A percentile compares a stretch with the other conserved stretches of the same genome.
Conservation (phyloP, 495 filamentous ascomycete species). For the Thermothielavioides terrestris region DNA sequence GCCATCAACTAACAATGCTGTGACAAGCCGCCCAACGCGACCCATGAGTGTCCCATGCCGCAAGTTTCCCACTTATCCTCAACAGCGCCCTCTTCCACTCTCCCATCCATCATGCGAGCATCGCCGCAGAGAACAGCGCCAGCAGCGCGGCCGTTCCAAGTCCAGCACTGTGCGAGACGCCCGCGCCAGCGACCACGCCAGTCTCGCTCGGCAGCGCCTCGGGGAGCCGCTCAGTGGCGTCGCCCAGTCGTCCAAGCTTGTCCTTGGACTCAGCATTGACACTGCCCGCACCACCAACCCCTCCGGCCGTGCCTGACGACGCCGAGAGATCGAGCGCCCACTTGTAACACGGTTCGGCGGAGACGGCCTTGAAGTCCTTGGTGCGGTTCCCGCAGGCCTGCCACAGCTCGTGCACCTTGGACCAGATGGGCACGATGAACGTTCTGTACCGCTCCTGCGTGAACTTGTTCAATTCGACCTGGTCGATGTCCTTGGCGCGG, state of each 20-base stretch:
- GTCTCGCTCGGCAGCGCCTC: neutral
- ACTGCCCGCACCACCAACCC: neutral
- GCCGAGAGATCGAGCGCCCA: neutral
- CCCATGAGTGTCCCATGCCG: no score
- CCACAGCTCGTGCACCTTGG: slow-evolving; percentile 1
- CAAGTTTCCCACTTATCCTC: no score
- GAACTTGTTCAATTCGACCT: neutral
- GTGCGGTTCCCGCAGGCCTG: neutral
- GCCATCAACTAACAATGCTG: neutral
- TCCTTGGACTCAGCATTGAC: neutral
- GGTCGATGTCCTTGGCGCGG: neutral
- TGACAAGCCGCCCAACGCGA: no score
- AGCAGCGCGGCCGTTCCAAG: neutral
- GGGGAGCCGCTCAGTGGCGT: neutral
- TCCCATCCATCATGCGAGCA: neutral
- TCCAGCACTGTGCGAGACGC: neutral
- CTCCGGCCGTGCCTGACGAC: neutral
- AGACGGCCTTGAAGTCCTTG: neutral
- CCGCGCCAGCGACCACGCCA: neutral
- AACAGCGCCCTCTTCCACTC: neutral
- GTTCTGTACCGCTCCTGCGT: neutral
- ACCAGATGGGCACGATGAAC: neutral
- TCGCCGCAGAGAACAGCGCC: neutral
- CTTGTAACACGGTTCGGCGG: slow-evolving; percentile 1
- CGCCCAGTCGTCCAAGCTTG: neutral